Percentiles rank a stretch among this genome's conserved stretches.
Evolutionary conservation across 257 asterid species (phyloP).

Genomic region (Jasminum sambac): DNA sequence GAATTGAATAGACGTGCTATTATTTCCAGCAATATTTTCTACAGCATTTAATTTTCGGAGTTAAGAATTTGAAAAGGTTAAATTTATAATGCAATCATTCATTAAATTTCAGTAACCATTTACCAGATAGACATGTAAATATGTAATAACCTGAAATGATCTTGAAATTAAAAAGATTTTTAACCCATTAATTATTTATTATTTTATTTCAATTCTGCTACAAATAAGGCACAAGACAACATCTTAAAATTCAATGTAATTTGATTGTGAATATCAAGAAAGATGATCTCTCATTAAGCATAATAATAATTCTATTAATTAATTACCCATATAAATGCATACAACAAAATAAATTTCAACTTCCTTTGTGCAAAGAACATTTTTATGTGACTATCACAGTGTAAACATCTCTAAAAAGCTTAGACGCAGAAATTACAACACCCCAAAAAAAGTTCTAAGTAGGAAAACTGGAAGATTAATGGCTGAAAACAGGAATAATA

Average conservation of each 20-base stretch:
- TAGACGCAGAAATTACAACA: background rate
- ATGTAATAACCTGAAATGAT: background rate
- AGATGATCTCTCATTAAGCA: background rate
- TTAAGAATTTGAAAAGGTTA: background rate
- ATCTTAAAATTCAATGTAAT: background rate
- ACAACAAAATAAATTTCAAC: background rate
- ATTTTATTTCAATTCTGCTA: background rate
- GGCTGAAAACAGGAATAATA: conserved; percentile 22
- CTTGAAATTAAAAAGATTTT: background rate
- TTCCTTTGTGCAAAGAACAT: background rate
- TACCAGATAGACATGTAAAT: background rate
- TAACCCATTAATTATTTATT: background rate
- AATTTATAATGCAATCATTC: background rate
- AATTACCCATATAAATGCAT: background rate
- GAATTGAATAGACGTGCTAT: too few relatives aligned
- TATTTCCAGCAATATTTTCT: too few relatives aligned
- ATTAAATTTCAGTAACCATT: background rate
- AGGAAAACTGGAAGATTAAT: conserved; percentile 21
- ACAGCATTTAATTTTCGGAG: too few relatives aligned
- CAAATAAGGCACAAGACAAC: background rate
- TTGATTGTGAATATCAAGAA: background rate
- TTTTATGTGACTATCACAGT: background rate
- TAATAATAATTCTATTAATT: background rate
- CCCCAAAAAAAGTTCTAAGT: background rate
- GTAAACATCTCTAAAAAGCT: conserved; percentile 2